Evolutionary conservation across 345 rosid species (phyloP), one percentile per base, ranked within the genome.

Genomic region (Corchorus olitorius): DNA sequence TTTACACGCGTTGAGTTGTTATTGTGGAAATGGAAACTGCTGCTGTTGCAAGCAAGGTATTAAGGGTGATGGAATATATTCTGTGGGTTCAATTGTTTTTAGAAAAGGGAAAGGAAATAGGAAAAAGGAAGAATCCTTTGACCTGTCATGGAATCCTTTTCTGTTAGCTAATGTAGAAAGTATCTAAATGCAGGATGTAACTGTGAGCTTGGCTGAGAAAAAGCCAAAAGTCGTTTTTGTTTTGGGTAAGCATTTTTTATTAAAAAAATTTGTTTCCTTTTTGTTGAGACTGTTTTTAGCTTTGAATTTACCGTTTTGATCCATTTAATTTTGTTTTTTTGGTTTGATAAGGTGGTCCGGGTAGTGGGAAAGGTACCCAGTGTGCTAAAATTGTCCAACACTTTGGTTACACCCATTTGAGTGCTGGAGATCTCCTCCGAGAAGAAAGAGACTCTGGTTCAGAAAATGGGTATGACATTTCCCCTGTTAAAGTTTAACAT

Each of bases 281-380:
- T 53, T 58, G 45, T 19, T n/a, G 11, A 16, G 56, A 34, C 16
- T 9, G 15, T 34, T 72, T 1, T n/a, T 53, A 43, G 50, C 34
- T 70, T 27, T 34, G 10, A 17, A 33, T 8, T 50, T 48, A 68
- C 20, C 45, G 9, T 70, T 33, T 6, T 52, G 8, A 16, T 14
- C 35, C 73, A 16, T 6, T 15, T 49, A 65, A 53, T 73, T 65
- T 41, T 56, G 46, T 77, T 81, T 27, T 39, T 52, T 70, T 73
- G 13, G 6, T 66, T 13, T 73, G 49, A 77, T 64, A 79, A 94
- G 97, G 98, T 82, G 98, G 97, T 63, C 98, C 98, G 49, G 98
- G 94, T 70, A 88, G 95, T 78, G 97, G 95, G 66, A 93, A 92
- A 81, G 94, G 97, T 20, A 92, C 97, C 33, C 97, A 90, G 76